Conservation (phyloP, 306 rosid species). For the Dryas alaskensis region DNA sequence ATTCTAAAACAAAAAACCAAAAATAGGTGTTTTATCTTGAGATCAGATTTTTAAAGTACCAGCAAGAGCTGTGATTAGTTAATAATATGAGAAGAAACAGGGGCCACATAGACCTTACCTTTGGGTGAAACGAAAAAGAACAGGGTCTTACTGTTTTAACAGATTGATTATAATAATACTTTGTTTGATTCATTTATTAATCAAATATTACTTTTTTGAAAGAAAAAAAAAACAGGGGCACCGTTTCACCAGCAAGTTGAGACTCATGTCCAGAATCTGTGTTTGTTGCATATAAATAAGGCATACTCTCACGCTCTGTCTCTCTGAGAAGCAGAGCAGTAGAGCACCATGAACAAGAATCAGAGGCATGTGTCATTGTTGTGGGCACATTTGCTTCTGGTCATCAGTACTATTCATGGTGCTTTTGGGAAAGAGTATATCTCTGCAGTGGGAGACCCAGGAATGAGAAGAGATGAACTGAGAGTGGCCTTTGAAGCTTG, state of each 20-base stretch:
- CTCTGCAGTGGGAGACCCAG: conserved; percentile 80
- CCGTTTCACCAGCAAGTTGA: background rate
- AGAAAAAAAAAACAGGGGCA: background rate
- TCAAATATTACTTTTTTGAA: no score
- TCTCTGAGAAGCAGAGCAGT: conserved; percentile 5
- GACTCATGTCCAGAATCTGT: background rate
- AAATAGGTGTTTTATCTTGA: no score
- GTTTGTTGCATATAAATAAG: conserved; percentile 13
- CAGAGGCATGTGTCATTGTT: conserved; percentile 24
- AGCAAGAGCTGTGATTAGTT: no score
- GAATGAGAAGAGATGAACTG: conserved; percentile 72
- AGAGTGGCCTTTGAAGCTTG: conserved; percentile 88
- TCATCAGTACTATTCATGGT: conserved; percentile 19
- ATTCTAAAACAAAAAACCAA: background rate
- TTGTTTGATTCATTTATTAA: no score
- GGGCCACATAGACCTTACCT: background rate
- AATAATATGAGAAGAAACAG: background rate
- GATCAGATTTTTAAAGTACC: no score
- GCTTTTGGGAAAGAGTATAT: conserved; percentile 14
- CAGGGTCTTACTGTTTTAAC: background rate
- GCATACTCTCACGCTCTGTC: conserved; percentile 16
- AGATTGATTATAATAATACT: no score
- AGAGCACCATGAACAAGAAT: conserved; percentile 9
- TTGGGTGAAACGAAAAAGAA: background rate
- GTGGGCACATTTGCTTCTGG: conserved; percentile 29